Evolutionary conservation across 2,329 filamentous ascomycete genomes (phyloP).

Genomic region (Fusarium sterilihyphosum): DNA sequence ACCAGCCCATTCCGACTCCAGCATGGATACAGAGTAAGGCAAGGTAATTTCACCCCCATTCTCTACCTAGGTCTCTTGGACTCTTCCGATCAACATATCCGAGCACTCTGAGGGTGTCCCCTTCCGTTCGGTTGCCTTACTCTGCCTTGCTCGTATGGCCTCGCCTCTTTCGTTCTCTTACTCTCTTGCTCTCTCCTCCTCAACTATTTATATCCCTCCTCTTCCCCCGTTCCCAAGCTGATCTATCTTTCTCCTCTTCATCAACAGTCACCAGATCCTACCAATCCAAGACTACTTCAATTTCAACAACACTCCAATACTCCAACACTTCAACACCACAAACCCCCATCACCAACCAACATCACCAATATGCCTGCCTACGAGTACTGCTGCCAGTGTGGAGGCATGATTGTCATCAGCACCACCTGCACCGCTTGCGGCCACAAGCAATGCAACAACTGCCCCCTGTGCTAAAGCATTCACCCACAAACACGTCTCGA

Average conservation of each 20-base stretch:
- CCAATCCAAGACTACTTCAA: background rate
- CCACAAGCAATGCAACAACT: slow-evolving; percentile 61
- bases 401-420: slow-evolving; percentile 67
- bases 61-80: background rate
- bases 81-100: slow-evolving; percentile 26
- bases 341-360: background rate
- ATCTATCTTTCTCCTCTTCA: background rate
- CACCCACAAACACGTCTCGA: slow-evolving; percentile 10
- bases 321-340: slow-evolving; percentile 1
- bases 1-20: background rate
- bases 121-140: background rate
- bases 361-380: slow-evolving; percentile 54
- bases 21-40: background rate
- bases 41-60: slow-evolving; percentile 7
- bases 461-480: slow-evolving; percentile 49
- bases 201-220: slow-evolving; percentile 37
- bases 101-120: slow-evolving; percentile 8
- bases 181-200: background rate
- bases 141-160: background rate
- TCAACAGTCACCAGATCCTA: background rate
- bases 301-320: background rate
- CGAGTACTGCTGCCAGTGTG: slow-evolving; percentile 66
- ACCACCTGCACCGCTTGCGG: slow-evolving; percentile 61
- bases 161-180: background rate
- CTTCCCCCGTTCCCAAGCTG: slow-evolving; percentile 8